Base-by-base conservation (phyloP, 2,329 filamentous ascomycete genomes). In the Colletotrichum coccodes region DNA sequence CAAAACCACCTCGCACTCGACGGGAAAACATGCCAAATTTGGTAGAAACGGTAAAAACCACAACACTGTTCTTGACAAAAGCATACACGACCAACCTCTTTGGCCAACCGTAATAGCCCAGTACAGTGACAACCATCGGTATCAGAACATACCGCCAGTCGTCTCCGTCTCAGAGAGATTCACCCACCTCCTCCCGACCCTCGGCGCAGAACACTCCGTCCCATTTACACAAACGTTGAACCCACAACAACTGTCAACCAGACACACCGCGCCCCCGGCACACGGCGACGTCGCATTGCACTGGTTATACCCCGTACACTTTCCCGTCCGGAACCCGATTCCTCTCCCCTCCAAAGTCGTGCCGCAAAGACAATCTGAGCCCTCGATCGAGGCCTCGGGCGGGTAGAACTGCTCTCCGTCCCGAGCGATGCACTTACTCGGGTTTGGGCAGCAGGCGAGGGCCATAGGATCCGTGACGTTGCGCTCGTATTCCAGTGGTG, bases 341-440 rank as follows among this genome's bases (percentile, higher is more conserved):
- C 69, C 71, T 0, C 26, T 12, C 1, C 65, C 65, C 18, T 38
- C 69, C 3, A 44, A n/a, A 9, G 73, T 79, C 34, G 60, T 75
- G 0, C 80, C 80, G 40, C 80, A 81, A 21, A 81, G 72, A 46
- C 81, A 81, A 8, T 73, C 73, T 6, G 78, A 77, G 8, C 72
- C 71, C 1, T 62, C 52, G 6, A 82, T 69, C 26, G 75, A 57
- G 26, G 80, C 78, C 21, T 74, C 72, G 36, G 60, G 49, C 0
- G 78, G 79, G 67, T 82, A 82, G 38, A 75, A 80, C 3, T 67
- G 71, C 2, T 67, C 72, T 2, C 60, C 71, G 4, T 68, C 62
- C 1, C 69, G 65, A 14, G 71, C 57, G 21, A 34, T 60, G 40
- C n/a, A 75, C 46, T 38, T 68, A 66, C 44, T 74, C 71, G 59